These are phyloP conservation scores for Strigomonas oncopelti DNA, from an alignment of 208 protist genomes.

Conservation along the genomic window DNA sequence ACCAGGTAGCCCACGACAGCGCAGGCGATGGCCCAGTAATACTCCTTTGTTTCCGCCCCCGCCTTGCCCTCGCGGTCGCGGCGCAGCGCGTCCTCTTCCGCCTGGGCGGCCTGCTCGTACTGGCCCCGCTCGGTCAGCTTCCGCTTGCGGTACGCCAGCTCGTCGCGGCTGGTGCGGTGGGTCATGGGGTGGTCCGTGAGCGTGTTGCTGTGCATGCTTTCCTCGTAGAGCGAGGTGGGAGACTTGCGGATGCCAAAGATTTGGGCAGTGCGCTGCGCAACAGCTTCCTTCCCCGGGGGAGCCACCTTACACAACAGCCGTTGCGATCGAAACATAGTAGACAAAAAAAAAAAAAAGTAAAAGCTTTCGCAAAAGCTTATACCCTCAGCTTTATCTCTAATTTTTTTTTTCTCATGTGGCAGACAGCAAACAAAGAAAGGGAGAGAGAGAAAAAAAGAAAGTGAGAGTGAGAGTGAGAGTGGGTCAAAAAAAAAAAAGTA, in stretches of 20 bases:
- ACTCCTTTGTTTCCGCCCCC: slow-evolving; percentile 70
- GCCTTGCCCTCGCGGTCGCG: slow-evolving; percentile 62
- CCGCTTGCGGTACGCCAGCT: slow-evolving; percentile 78
- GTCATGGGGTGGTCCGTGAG: slow-evolving; percentile 80
- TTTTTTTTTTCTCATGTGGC: slow-evolving; percentile 5
- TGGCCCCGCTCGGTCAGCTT: slow-evolving; percentile 81
- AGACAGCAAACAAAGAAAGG: no score
- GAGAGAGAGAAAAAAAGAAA: not conserved
- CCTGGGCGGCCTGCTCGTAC: slow-evolving; percentile 69
- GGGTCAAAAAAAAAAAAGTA: slow-evolving; percentile 8
- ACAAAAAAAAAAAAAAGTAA: slow-evolving; percentile 3
- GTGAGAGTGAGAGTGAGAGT: not conserved
- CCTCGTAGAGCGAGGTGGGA: slow-evolving; percentile 70
- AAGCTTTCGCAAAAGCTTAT: not conserved
- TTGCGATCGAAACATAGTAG: slow-evolving; percentile 1
- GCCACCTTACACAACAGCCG: slow-evolving; percentile 8
- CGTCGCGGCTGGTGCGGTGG: slow-evolving; percentile 73
- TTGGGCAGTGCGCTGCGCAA: slow-evolving; percentile 25
- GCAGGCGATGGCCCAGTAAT: slow-evolving; percentile 77
- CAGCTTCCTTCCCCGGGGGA: slow-evolving; percentile 7
- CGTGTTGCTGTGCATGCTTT: slow-evolving; percentile 87
- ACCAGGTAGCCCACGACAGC: slow-evolving; percentile 74
- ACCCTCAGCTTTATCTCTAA: not conserved
- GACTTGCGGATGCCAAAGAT: slow-evolving; percentile 76
- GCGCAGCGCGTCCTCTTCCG: slow-evolving; percentile 66